Conservation (phyloP, 805 yeast genomes). For the Metschnikowia rubicola region DNA sequence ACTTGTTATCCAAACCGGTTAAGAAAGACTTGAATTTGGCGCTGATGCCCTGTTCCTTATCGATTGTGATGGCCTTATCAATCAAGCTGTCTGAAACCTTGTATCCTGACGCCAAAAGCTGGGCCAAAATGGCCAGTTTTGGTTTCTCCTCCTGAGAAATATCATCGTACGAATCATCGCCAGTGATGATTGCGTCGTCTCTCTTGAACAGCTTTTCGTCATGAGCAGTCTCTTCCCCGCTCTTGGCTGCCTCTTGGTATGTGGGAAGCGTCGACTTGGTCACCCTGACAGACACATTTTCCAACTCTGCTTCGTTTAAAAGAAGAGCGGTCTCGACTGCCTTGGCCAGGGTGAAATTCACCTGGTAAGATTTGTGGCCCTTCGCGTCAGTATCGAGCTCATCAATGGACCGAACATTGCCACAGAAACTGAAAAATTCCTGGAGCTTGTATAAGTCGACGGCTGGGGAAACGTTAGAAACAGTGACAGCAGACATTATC, state of each 20-base stretch:
- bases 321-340: slow-evolving; percentile 72
- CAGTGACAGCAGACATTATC: slow-evolving; percentile 45
- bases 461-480: slow-evolving; percentile 51
- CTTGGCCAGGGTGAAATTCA: slow-evolving; percentile 51
- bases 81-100: slow-evolving; percentile 59
- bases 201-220: slow-evolving; percentile 21
- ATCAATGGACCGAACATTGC: slow-evolving; percentile 40
- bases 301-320: slow-evolving; percentile 71
- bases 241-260: slow-evolving; percentile 13
- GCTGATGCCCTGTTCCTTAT: slow-evolving; percentile 61
- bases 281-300: slow-evolving; percentile 53
- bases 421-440: slow-evolving; percentile 76
- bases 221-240: slow-evolving; percentile 2
- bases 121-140: slow-evolving; percentile 70
- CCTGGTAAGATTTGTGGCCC: slow-evolving; percentile 40
- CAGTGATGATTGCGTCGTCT: slow-evolving; percentile 20
- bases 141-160: slow-evolving; percentile 76
- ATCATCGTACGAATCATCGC: slow-evolving; percentile 41
- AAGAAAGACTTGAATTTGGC: slow-evolving; percentile 55
- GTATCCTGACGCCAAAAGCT: slow-evolving; percentile 72
- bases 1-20: slow-evolving; percentile 53
- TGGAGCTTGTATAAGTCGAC: slow-evolving; percentile 50
- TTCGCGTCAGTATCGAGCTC: slow-evolving; percentile 26
- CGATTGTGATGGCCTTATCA: slow-evolving; percentile 58
- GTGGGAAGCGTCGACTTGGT: slow-evolving; percentile 18